Evolutionary conservation across 192 early-diverging fungal species (phyloP), one percentile per base, ranked within the genome.

Genomic region (Podochytrium sp.): DNA sequence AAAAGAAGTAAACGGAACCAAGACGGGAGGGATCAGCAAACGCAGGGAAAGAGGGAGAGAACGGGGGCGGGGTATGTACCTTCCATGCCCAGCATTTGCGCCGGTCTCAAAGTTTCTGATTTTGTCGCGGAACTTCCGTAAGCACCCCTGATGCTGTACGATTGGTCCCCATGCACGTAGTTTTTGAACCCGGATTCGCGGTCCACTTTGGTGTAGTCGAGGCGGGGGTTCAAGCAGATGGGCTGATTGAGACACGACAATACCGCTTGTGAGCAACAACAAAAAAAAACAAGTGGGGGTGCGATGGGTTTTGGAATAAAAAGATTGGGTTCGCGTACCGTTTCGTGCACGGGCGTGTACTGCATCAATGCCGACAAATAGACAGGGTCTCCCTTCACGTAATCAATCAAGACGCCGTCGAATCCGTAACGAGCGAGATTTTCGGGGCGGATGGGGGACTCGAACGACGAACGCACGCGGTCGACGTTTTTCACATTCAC

Each of bases 391-490:
- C 89, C 94, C 16, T 93, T 91, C 2, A 98, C 43, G 41, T 90
- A 83, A 77, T 96, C 91, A 35, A 92, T 78, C 16, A 91, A 64
- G 64, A 89, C 93, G 34, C 91, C 85, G 39, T 93, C 92, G 65
- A 98, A 91, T 1, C 93, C 93, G 35, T 88, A 76, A 2, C 56
- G 32, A 7, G 61, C 53, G 5, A 97, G 51, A 76, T 75, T 33
- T n/a, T 71, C 47, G 50, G 42, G 50, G 23, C 39, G 60, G 33
- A 69, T 51, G 10, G 35, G 66, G 16, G 34, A 59, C 27, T 62
- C 23, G 30, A 77, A 57, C 29, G n/a, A 35, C 30, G n/a, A 49
- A 33, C 57, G 58, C n/a, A 55, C 30, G 34, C 62, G 37, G 1
- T 57, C 23, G 25, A 75, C 65, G 49, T 51, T 63, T 4, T 75